Conservation (phyloP, 1,139 yeast genomes). For the Blastobotrys niveus region DNA sequence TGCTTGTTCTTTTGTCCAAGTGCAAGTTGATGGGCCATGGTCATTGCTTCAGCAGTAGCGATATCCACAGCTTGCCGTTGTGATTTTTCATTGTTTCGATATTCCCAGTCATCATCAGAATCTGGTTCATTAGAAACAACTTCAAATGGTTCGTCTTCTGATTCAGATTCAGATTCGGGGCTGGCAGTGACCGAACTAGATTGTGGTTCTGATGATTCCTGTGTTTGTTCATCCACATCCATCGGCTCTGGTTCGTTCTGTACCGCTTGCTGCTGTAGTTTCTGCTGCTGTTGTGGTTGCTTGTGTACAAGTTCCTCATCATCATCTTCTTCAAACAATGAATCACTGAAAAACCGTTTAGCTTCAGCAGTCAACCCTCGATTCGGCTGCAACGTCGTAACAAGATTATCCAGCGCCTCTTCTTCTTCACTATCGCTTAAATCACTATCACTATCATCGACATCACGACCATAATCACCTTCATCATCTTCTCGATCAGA, state of each 20-base stretch:
- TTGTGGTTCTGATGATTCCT: too few species aligned
- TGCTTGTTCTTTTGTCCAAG: slow-evolving; percentile 78
- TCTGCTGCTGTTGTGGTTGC: neutral
- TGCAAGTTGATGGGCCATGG: slow-evolving; percentile 93
- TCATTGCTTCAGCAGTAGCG: slow-evolving; percentile 96
- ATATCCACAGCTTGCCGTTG: slow-evolving; percentile 48
- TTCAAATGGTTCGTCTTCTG: slow-evolving; percentile 24
- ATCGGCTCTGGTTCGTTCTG: slow-evolving; percentile 12
- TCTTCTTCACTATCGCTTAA: slow-evolving; percentile 51
- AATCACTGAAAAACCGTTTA: slow-evolving; percentile 68
- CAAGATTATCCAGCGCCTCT: slow-evolving; percentile 58
- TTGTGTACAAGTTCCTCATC: slow-evolving; percentile 20
- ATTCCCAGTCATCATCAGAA: slow-evolving; percentile 29
- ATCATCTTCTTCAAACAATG: slow-evolving; percentile 52
- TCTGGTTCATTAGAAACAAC: slow-evolving; percentile 27
- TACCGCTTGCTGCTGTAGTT: slow-evolving; percentile 8
- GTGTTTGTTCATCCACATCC: slow-evolving; percentile 20
- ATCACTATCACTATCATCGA: slow-evolving; percentile 31
- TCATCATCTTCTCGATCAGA: slow-evolving; percentile 37
- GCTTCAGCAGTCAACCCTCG: slow-evolving; percentile 65
- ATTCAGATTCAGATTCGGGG: slow-evolving; percentile 6
- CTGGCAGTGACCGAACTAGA: neutral
- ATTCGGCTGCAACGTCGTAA: slow-evolving; percentile 50
- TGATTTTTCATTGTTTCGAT: slow-evolving; percentile 34
- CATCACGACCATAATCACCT: slow-evolving; percentile 32